Percentiles rank a stretch among this genome's conserved stretches.
These are phyloP conservation scores for Acaromyces ingoldii DNA, from an alignment of 1,284 basidiomycete genomes.

Conservation along the genomic window DNA sequence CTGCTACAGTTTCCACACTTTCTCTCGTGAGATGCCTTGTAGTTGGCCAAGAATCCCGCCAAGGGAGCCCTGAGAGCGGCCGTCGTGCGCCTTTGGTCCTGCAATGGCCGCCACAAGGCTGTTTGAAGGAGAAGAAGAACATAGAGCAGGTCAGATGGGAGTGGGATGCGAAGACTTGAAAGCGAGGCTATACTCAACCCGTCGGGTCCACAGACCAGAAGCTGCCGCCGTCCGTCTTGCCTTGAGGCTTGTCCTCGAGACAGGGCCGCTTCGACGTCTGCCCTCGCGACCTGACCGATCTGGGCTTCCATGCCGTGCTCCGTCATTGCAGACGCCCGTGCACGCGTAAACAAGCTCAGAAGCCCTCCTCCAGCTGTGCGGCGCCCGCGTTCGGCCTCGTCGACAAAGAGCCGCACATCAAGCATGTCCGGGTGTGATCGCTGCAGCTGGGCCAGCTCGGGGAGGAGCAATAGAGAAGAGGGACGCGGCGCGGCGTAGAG, in stretches of 20 bases:
- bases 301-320: neutral
- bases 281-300: neutral
- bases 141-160: neutral
- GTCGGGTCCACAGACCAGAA: slow-evolving; percentile 30
- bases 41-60: no score
- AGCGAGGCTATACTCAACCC: neutral
- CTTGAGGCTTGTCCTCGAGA: neutral
- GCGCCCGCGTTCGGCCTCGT: neutral
- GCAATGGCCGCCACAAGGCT: slow-evolving; percentile 22
- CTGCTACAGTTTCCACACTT: slow-evolving; percentile 34
- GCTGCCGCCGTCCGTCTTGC: neutral
- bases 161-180: neutral
- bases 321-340: neutral
- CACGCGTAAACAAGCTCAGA: neutral
- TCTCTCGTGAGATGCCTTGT: no score
- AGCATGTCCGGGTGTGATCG: slow-evolving; percentile 12
- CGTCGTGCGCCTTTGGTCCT: slow-evolving; percentile 21
- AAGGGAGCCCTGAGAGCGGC: slow-evolving; percentile 19
- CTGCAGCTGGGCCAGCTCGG: slow-evolving; percentile 17
- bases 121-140: neutral
- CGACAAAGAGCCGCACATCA: slow-evolving; percentile 15
- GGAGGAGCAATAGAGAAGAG: slow-evolving; percentile 17
- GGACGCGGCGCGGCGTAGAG: slow-evolving; percentile 19
- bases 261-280: neutral
- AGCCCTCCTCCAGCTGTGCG: neutral